These are phyloP conservation scores for Senna siamea DNA, from an alignment of 306 rosid species.

Conservation along the genomic window DNA sequence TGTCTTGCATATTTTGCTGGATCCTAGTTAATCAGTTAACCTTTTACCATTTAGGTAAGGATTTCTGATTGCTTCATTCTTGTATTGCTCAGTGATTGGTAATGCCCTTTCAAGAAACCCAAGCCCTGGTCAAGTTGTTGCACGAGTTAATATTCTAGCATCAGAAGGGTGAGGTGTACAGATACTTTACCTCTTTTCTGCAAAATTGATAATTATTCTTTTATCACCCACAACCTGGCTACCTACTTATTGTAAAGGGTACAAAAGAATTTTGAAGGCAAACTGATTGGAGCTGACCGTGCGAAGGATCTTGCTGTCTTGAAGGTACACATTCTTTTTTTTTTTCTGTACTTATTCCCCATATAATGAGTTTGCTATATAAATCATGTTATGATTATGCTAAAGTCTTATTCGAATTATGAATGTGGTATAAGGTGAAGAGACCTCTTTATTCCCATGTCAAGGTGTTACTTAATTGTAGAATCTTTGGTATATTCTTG, in stretches of 20 bases:
- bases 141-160: slow-evolving; percentile 83
- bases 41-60: slow-evolving; percentile 14
- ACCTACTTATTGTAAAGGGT: slow-evolving; percentile 52
- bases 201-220: slow-evolving; percentile 1
- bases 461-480: background rate
- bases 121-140: slow-evolving; percentile 82
- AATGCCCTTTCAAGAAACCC: slow-evolving; percentile 93
- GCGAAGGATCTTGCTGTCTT: slow-evolving; percentile 96
- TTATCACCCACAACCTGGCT: slow-evolving; percentile 33
- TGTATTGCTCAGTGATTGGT: slow-evolving; percentile 71
- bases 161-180: slow-evolving; percentile 77
- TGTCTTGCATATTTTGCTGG: background rate
- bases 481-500: slow-evolving; percentile 5
- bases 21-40: slow-evolving; percentile 1
- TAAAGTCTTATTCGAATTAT: slow-evolving; percentile 15
- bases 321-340: slow-evolving; percentile 52
- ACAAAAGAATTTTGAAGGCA: slow-evolving; percentile 93
- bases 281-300: slow-evolving; percentile 89
- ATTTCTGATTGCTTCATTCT: slow-evolving; percentile 38
- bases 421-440: slow-evolving; percentile 23
- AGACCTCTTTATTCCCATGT: background rate
- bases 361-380: slow-evolving; percentile 8
- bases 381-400: slow-evolving; percentile 25
- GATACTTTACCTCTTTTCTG: slow-evolving; percentile 22
- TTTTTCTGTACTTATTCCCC: slow-evolving; percentile 29